phyloP scores from a whole-genome alignment of 306 rosid genomes.

The Malus sieversii region DNA sequence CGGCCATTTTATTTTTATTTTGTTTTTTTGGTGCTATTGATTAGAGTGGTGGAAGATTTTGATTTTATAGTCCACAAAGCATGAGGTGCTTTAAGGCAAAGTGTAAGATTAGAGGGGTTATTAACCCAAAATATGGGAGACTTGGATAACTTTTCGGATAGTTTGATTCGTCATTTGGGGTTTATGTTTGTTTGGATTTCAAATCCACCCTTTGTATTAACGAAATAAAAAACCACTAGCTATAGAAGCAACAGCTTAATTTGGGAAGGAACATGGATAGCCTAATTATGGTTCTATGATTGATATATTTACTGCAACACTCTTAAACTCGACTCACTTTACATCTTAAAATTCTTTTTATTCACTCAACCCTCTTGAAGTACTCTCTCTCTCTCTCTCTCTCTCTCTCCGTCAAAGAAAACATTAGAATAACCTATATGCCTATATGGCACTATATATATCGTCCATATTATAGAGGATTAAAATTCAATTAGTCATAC shows the following conservation, averaged over 20 bases:
- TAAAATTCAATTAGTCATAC: too few relatives aligned
- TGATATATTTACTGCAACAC: not conserved
- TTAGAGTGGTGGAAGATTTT: not conserved
- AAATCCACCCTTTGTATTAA: not conserved
- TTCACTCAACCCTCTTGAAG: not conserved
- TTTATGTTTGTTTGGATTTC: not conserved
- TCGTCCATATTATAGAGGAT: not conserved
- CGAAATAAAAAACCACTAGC: not conserved
- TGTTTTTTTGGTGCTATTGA: not conserved
- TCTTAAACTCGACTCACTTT: not conserved
- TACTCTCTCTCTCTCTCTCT: not conserved
- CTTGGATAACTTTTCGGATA: conserved; percentile 8
- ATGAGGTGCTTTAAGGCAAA: not conserved
- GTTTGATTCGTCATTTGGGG: not conserved
- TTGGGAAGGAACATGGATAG: not conserved
- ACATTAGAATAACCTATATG: too few relatives aligned
- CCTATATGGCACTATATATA: not conserved
- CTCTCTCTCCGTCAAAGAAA: not conserved
- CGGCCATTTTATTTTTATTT: conserved; percentile 13
- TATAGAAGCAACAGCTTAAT: not conserved
- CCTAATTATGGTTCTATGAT: not conserved
- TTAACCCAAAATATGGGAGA: not conserved
- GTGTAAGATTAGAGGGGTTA: not conserved
- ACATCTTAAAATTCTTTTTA: too few relatives aligned
- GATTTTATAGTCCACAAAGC: conserved; percentile 4